Base-by-base conservation (phyloP, 192 early-diverging fungal genomes). In the Allomyces arbusculus region DNA sequence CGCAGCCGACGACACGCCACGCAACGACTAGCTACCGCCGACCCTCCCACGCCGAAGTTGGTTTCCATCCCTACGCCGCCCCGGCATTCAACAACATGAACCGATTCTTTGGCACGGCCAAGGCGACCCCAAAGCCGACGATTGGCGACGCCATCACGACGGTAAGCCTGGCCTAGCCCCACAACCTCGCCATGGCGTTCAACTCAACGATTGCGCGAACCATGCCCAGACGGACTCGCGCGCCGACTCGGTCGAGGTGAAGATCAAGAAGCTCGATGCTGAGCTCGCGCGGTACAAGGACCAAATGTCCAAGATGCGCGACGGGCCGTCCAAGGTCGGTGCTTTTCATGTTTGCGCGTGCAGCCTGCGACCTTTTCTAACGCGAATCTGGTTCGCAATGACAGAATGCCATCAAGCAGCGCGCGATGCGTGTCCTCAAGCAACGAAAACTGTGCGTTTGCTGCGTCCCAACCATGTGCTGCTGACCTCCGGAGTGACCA, bases 301-400 rank as follows among this genome's bases (percentile, higher is more conserved):
- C 62, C 92, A 96, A 70, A 89, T 99, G 91, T 82, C 80, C 67
- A 92, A 86, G 66, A 89, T 99, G 92, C 80, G 87, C 23, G 89
- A 91, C 22, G 89, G 90, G 1, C 86, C 90, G 1, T 89, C 78
- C 65, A 92, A 92, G 70, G 86, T 86, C 79, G 62, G 44, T 24
- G 23, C 24, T 55, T 22, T 4, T 43, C 58, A 68, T 65, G 24
- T 22, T 1, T 24, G 9, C 22, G 23, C 9, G 33, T 7, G 7
- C 22, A 69, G 62, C 22, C 1, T 26, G 16, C 62, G 58, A 9
- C 24, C 22, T 19, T 44, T 44, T 63, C 14, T 61, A 24, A 66
- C 16, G 23, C 63, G 61, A n/a, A n/a, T 40, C 61, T 8, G 23
- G 6, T 20, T 16, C 1, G 1, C 14, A 33, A 5, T 68, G 55